Base-by-base conservation (phyloP, 805 yeast genomes). In the Ogataea allantospora region DNA sequence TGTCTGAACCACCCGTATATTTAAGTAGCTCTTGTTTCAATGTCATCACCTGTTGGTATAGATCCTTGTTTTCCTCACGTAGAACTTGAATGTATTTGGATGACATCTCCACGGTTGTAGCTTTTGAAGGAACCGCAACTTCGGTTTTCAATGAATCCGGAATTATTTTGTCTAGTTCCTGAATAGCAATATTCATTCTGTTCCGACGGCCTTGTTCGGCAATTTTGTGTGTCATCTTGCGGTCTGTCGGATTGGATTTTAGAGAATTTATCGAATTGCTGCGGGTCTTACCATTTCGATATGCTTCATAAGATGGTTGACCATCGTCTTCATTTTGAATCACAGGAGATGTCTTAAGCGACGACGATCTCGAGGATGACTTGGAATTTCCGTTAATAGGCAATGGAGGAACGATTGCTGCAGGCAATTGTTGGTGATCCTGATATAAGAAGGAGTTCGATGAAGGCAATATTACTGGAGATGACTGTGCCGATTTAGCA, bases 181-280 rank as follows among this genome's bases (percentile, higher is more conserved):
- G 78, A 20, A 91, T 79, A 0, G 97, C 98, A 39, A 70, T 65
- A 59, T 93, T 93, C 81, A 91, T 83, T 46, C 99, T 71, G 59
- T 91, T 89, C 51, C 99, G 75, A 36, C 99, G 73, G 11, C 96
- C 98, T 62, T 93, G 97, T 63, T 91, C 99, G 0, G 99, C 98
- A 11, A 87, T 72, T 58, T 91, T 89, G 62, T 91, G 99, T 27
- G 77, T 76, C 2, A 83, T 76, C 51, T 82, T 80, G 57, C 83
- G 82, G 19, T 74, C 69, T 4, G 44, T 26, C 7, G 40, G 41
- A 18, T 23, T 19, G 2, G 53, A 37, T 21, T 43, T 44, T 12
- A 12, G 8, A 6, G 53, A 44, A 9, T 42, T 18, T 5, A 30
- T 15, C 9, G 47, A 38, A 33, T 40, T 29, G 28, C 30, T 26